Conservation (phyloP, 306 rosid genomes). For the Cercis canadensis region DNA sequence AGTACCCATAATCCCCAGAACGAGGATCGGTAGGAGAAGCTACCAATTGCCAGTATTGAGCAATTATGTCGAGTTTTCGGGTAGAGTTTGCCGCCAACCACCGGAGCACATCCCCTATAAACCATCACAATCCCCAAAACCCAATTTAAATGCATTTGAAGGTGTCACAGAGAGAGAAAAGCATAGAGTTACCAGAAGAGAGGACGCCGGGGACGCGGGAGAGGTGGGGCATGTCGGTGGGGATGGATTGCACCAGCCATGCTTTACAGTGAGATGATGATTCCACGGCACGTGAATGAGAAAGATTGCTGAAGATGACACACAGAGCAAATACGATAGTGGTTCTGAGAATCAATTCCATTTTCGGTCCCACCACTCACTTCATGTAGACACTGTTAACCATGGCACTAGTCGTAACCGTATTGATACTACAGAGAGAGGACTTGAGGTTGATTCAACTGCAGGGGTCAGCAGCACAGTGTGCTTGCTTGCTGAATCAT, state of each 20-base stretch:
- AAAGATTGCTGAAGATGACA: slow-evolving; percentile 34
- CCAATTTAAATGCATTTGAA: not conserved
- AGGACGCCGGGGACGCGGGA: slow-evolving; percentile 73
- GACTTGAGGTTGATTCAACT: no score
- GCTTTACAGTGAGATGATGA: slow-evolving; percentile 61
- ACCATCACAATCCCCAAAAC: not conserved
- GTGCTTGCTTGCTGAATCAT: no score
- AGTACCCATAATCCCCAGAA: slow-evolving; percentile 87
- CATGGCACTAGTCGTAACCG: no score
- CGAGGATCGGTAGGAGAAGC: slow-evolving; percentile 68
- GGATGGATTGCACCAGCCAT: slow-evolving; percentile 92
- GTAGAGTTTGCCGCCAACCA: slow-evolving; percentile 88
- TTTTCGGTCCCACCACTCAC: no score
- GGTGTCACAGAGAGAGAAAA: not conserved
- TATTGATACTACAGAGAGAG: no score
- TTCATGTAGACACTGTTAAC: no score
- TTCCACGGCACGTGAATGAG: slow-evolving; percentile 37
- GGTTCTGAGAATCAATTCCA: not conserved
- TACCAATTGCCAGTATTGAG: slow-evolving; percentile 82
- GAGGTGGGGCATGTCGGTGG: slow-evolving; percentile 83
- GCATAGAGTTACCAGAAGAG: slow-evolving; percentile 55
- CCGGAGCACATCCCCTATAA: slow-evolving; percentile 77
- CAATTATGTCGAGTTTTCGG: slow-evolving; percentile 67
- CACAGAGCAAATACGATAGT: slow-evolving; percentile 21
- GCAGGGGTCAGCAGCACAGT: no score